Evolutionary conservation across 169 alveolate genomes (phyloP).

Genomic region (Plasmodium coatneyi): DNA sequence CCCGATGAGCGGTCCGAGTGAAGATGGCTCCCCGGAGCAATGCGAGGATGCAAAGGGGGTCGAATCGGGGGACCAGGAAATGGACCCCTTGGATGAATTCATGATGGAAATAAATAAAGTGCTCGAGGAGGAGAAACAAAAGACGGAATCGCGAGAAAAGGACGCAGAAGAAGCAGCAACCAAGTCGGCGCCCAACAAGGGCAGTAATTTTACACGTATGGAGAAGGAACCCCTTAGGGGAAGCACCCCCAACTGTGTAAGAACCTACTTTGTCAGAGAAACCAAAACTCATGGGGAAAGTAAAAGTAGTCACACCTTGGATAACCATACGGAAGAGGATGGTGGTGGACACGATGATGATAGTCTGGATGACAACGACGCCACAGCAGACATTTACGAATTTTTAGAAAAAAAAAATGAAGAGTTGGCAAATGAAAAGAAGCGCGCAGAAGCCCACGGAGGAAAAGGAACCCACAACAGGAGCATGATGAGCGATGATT

Average conservation of each 20-base stretch:
- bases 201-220: not conserved
- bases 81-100: slow-evolving; percentile 70
- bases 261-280: not conserved
- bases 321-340: not conserved
- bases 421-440: slow-evolving; percentile 11
- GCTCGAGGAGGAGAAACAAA: slow-evolving; percentile 56
- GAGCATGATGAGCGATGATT: not conserved
- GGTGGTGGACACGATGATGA: slow-evolving; percentile 5
- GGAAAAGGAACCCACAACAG: not conserved
- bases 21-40: slow-evolving; percentile 19
- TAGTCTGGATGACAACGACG: slow-evolving; percentile 72
- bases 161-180: not conserved
- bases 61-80: not conserved
- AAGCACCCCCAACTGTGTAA: not conserved
- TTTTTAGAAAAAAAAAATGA: slow-evolving; percentile 54
- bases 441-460: not conserved
- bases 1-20: slow-evolving; percentile 34
- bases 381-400: slow-evolving; percentile 70
- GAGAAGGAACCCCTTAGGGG: not conserved
- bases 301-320: not conserved
- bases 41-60: slow-evolving; percentile 2
- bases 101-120: slow-evolving; percentile 75
- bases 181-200: not conserved
- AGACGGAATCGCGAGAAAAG: slow-evolving; percentile 1
- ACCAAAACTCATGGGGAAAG: not conserved